Evolutionary conservation across 495 filamentous ascomycete species (phyloP).

Genomic region (Lophiotrema nucula): DNA sequence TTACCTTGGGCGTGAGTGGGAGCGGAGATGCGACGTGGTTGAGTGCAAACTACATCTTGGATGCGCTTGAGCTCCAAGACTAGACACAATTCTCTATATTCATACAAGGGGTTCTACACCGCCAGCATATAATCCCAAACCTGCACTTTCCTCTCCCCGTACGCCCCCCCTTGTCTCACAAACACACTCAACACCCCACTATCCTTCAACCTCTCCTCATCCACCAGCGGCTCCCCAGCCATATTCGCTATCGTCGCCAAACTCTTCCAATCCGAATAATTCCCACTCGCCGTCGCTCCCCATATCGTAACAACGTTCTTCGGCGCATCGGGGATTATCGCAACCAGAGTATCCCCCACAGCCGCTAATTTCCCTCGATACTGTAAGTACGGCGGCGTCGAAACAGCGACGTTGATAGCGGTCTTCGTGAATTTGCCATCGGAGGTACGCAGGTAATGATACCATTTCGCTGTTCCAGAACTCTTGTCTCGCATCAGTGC

Average conservation of each 20-base stretch:
- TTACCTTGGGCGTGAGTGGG: slow-evolving; percentile 17
- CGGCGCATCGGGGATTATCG: slow-evolving; percentile 15
- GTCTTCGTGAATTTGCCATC: slow-evolving; percentile 15
- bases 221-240: slow-evolving; percentile 15
- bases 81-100: slow-evolving; percentile 1
- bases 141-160: slow-evolving; percentile 19
- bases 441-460: slow-evolving; percentile 16
- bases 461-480: slow-evolving; percentile 15
- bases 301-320: slow-evolving; percentile 14
- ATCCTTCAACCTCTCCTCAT: slow-evolving; percentile 13
- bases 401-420: slow-evolving; percentile 17
- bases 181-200: slow-evolving; percentile 15
- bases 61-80: slow-evolving; percentile 25
- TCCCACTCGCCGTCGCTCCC: slow-evolving; percentile 15
- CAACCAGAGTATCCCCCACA: slow-evolving; percentile 8
- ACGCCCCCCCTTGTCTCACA: slow-evolving; percentile 19
- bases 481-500: slow-evolving; percentile 22
- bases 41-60: slow-evolving; percentile 28
- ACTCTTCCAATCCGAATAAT: slow-evolving; percentile 17
- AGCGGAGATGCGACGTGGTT: slow-evolving; percentile 25
- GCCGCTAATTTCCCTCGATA: slow-evolving; percentile 16
- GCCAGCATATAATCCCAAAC: slow-evolving; percentile 17
- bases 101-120: too few relatives aligned
- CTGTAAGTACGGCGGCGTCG: slow-evolving; percentile 15
- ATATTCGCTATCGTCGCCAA: slow-evolving; percentile 22